Conservation (phyloP, 345 rosid genomes). For the Clausena lansium region DNA sequence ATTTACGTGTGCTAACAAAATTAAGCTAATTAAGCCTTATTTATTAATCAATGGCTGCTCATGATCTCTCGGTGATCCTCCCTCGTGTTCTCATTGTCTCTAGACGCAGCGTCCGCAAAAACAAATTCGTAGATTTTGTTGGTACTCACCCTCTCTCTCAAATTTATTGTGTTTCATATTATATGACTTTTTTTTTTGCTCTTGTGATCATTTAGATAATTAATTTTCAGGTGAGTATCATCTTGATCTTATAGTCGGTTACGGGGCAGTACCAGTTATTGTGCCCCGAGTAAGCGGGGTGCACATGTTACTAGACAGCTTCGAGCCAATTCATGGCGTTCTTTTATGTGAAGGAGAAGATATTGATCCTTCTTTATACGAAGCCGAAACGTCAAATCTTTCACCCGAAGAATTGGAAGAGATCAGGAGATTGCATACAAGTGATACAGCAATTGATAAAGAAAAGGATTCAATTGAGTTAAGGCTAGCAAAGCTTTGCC, state of each 20-base stretch:
- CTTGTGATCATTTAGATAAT: neutral
- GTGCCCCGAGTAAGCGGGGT: conserved; percentile 82
- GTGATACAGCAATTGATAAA: conserved; percentile 69
- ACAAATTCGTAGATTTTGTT: conserved; percentile 87
- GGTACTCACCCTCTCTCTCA: conserved; percentile 30
- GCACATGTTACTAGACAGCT: conserved; percentile 68
- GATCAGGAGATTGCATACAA: conserved; percentile 55
- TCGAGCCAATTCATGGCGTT: conserved; percentile 92
- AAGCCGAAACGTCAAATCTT: conserved; percentile 43
- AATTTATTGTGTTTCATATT: neutral
- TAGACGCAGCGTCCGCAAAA: conserved; percentile 76
- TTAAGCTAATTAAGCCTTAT: neutral
- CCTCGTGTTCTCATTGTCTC: conserved; percentile 90
- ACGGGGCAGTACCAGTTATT: conserved; percentile 84
- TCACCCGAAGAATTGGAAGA: conserved; percentile 69
- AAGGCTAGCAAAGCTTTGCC: conserved; percentile 72
- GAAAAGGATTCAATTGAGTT: conserved; percentile 86
- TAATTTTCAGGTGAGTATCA: conserved; percentile 75
- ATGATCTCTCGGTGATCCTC: conserved; percentile 60
- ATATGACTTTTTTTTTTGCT: no score
- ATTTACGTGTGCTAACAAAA: neutral
- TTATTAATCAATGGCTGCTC: conserved; percentile 31
- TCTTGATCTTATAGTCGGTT: conserved; percentile 72
- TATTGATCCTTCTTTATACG: conserved; percentile 76
- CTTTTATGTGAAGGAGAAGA: conserved; percentile 95